Evolutionary conservation across 2,329 filamentous ascomycete species (phyloP), one percentile per base, ranked within the genome.

Genomic region (Pestalotiopsis sp.): DNA sequence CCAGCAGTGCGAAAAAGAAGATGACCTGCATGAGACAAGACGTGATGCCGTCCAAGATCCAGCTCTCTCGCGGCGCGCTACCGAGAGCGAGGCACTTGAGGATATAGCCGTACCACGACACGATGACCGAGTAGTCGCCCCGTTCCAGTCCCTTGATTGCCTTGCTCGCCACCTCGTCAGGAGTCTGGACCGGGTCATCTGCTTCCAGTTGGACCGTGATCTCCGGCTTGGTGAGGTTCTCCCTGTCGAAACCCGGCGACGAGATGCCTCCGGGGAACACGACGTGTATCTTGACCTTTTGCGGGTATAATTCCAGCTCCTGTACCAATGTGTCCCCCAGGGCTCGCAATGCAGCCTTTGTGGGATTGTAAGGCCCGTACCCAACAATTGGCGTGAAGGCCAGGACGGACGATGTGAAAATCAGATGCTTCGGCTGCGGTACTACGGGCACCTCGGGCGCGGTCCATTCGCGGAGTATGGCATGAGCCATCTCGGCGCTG

Each of bases 291-390:
- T 92, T 89, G 66, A 98, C 91, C 58, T 91, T 88, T 66, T 91
- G 91, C 59, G 95, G 94, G 83, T 98, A 99, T 65, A 98, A 84
- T 74, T 94, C 85, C 58, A 97, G 83, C 81, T 99, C 96, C 76
- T 95, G 93, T 25, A 89, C 90, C 64, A 99, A 84, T 0, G 91
- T 91, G 78, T 99, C 96, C 66, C 92, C 92, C 14, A 99, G 85
- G 17, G 90, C 91, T 68, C 94, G 90, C 72, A 99, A 85, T 1
- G 96, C 96, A 66, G 91, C 91, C 82, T 99, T 99, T 67, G 92
- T 86, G 3, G 95, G 93, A 0, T 90, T 88, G 80, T 99, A 99
- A 0, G 93, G 88, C 0, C 86, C 87, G 80, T 99, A 99, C 31
- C 96, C 96, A 13, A 91, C 88, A 41, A 97, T 80, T 13, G 93